phyloP scores from a whole-genome alignment of 257 asterid genomes.

The Asclepias syriaca region DNA sequence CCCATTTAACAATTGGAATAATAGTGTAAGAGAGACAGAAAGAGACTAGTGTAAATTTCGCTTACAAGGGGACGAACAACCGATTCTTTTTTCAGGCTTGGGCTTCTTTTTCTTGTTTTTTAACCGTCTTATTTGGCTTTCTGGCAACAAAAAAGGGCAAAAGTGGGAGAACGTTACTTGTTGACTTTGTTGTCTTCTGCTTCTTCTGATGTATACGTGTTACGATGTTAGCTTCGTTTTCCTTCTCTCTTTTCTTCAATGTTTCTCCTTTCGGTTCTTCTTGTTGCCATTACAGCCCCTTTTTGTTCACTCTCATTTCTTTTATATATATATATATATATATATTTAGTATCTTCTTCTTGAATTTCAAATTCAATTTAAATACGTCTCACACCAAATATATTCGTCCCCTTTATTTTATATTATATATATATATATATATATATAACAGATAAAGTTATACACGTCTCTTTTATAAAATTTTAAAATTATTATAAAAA shows the following conservation, averaged over 20 bases:
- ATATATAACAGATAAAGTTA: too few relatives aligned
- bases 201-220: neutral
- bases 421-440: too few relatives aligned
- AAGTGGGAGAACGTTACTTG: constrained; percentile 15
- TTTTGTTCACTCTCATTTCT: neutral
- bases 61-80: neutral
- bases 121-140: constrained; percentile 15
- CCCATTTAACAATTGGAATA: neutral
- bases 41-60: neutral
- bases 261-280: neutral
- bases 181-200: constrained; percentile 17
- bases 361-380: too few relatives aligned
- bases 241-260: neutral
- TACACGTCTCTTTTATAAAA: too few relatives aligned
- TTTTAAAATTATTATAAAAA: too few relatives aligned
- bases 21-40: neutral
- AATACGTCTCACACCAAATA: too few relatives aligned
- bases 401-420: too few relatives aligned
- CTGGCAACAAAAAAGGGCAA: constrained; percentile 18
- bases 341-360: too few relatives aligned
- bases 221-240: neutral
- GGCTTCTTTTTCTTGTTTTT: neutral
- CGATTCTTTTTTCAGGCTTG: neutral
- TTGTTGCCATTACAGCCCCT: neutral
- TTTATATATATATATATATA: too few relatives aligned